Evolutionary conservation across 108 stramenopile species (phyloP).

Genomic region (Schizochytrium sp.): DNA sequence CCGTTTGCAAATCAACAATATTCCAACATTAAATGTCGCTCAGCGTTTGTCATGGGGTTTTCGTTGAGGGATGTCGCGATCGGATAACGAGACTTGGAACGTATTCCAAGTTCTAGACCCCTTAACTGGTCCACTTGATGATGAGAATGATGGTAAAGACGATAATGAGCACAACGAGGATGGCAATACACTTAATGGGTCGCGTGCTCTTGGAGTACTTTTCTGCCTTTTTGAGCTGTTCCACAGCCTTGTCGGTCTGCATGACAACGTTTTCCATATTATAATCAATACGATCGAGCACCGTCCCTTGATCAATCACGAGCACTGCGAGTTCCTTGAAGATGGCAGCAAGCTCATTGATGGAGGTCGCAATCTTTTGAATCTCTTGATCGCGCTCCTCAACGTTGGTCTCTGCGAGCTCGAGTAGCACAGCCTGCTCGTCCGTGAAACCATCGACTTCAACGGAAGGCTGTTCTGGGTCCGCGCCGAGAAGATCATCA

Average conservation of each 20-base stretch:
- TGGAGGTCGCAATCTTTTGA: slow-evolving; percentile 78
- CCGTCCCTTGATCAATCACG: slow-evolving; percentile 99
- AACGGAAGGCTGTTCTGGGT: not conserved
- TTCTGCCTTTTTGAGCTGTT: slow-evolving; percentile 91
- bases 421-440: slow-evolving; percentile 38
- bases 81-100: too few relatives aligned
- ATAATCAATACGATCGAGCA: slow-evolving; percentile 98
- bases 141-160: slow-evolving; percentile 37
- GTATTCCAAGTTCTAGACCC: too few relatives aligned
- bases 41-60: too few relatives aligned
- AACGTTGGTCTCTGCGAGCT: slow-evolving; percentile 35
- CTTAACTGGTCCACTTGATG: slow-evolving; percentile 5
- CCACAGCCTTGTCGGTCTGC: slow-evolving; percentile 88
- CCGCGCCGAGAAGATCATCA: slow-evolving; percentile 35
- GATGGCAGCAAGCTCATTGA: slow-evolving; percentile 90
- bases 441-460: not conserved
- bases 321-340: slow-evolving; percentile 98
- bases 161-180: slow-evolving; percentile 37
- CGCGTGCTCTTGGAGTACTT: slow-evolving; percentile 88
- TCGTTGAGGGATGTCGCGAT: too few relatives aligned
- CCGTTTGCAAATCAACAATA: too few relatives aligned
- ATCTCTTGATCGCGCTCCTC: slow-evolving; percentile 53
- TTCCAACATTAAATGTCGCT: too few relatives aligned
- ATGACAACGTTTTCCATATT: slow-evolving; percentile 99
- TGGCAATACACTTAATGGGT: slow-evolving; percentile 46